These are phyloP conservation scores for Echria macrotheca DNA, from an alignment of 495 filamentous ascomycete species.

Conservation along the genomic window DNA sequence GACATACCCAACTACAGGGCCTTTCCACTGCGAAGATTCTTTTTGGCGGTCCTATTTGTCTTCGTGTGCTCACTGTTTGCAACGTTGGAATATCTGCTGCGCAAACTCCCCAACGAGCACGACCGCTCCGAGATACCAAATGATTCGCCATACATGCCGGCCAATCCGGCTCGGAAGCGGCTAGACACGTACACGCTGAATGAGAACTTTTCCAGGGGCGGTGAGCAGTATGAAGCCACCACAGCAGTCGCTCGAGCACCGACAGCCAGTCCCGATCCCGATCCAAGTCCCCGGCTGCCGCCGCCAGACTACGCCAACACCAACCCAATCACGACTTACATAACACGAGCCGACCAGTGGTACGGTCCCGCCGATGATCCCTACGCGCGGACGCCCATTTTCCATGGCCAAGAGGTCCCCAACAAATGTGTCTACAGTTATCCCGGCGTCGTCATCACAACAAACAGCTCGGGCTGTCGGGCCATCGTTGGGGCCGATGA, in stretches of 20 bases:
- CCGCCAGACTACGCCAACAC: neutral
- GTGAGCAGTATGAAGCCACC: neutral
- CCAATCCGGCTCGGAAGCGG: neutral
- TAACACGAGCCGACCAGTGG: neutral
- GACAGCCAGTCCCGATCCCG: neutral
- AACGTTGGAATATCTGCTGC: neutral
- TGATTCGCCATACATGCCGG: neutral
- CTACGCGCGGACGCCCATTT: neutral
- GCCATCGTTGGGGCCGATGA: neutral
- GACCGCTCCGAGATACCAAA: neutral
- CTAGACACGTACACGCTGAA: neutral
- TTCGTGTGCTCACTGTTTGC: neutral
- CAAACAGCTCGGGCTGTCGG: neutral
- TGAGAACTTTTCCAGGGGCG: neutral
- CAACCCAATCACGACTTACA: neutral
- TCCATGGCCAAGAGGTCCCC: neutral
- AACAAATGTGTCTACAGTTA: conserved; percentile 2
- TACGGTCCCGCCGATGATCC: neutral
- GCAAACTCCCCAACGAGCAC: neutral
- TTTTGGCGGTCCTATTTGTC: neutral
- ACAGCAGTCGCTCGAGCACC: neutral
- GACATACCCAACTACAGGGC: conserved; percentile 1
- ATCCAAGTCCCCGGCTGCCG: neutral
- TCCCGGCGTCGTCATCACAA: conserved; percentile 1
- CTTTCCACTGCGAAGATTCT: neutral